Conservation (phyloP, 805 yeast genomes). For the Sugiyamaella chiloensis region DNA sequence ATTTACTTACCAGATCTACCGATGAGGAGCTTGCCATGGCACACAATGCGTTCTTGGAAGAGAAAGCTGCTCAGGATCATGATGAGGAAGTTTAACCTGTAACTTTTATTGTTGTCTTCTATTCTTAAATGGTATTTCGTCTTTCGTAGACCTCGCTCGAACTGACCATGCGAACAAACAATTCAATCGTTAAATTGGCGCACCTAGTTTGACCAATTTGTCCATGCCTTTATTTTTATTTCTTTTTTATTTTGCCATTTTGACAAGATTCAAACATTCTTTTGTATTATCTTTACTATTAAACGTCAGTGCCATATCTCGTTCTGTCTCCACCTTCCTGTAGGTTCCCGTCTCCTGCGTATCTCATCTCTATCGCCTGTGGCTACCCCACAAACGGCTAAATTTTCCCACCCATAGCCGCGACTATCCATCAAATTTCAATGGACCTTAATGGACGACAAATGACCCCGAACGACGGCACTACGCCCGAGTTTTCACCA, state of each 20-base stretch:
- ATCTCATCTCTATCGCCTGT: neutral
- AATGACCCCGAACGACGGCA: neutral
- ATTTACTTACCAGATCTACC: constrained; percentile 18
- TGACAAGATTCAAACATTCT: too few species aligned
- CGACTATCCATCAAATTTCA: neutral
- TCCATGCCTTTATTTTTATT: too few species aligned
- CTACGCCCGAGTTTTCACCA: neutral
- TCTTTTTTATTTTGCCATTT: too few species aligned
- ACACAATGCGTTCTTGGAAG: constrained; percentile 11
- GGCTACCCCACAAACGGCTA: too few species aligned
- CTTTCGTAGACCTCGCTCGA: too few species aligned
- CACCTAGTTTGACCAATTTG: too few species aligned
- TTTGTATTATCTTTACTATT: neutral
- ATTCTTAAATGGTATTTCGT: too few species aligned
- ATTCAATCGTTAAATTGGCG: too few species aligned
- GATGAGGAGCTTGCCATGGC: constrained; percentile 19
- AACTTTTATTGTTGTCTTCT: too few species aligned
- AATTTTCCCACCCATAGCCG: constrained; percentile 7
- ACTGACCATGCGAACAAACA: too few species aligned
- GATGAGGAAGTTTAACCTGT: neutral
- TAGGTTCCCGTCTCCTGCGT: too few species aligned
- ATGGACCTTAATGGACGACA: neutral
- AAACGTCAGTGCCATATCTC: neutral
- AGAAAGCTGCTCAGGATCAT: constrained; percentile 7
- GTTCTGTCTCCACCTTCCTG: too few species aligned